Percentiles rank a stretch among this genome's conserved stretches.
Conservation (phyloP, 805 yeast species). For the Zygosaccharomyces siamensis region DNA sequence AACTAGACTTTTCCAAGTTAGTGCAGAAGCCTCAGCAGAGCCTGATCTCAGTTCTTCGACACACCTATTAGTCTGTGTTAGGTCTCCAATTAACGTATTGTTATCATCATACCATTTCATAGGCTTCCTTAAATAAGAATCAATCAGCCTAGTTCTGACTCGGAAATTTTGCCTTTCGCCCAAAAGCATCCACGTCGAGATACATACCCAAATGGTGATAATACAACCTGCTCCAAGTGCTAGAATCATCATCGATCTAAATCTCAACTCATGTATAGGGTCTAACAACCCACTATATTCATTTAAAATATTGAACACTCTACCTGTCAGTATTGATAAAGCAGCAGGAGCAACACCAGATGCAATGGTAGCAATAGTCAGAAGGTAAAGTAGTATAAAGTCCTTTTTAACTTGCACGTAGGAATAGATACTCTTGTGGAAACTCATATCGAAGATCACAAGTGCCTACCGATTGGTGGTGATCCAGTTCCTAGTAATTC, state of each 20-base stretch:
- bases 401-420: constrained; percentile 25
- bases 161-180: constrained; percentile 68
- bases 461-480: too few species aligned
- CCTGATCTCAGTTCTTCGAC: constrained; percentile 69
- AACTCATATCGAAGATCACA: not conserved
- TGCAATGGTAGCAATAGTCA: constrained; percentile 39
- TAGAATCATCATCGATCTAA: constrained; percentile 40
- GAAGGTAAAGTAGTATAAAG: constrained; percentile 24
- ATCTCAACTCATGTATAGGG: constrained; percentile 30
- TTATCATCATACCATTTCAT: constrained; percentile 61
- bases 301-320: constrained; percentile 48
- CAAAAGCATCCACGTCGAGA: constrained; percentile 56
- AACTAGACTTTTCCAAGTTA: constrained; percentile 49
- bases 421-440: constrained; percentile 19
- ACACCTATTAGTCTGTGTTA: constrained; percentile 64
- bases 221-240: constrained; percentile 45
- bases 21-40: constrained; percentile 59
- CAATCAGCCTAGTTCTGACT: constrained; percentile 46
- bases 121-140: constrained; percentile 42
- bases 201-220: constrained; percentile 48
- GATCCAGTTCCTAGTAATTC: too few species aligned
- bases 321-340: constrained; percentile 61
- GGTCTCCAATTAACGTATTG: constrained; percentile 53
- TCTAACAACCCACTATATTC: constrained; percentile 15
- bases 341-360: constrained; percentile 58